phyloP scores from a whole-genome alignment of 768 basidiomycete genomes.

The Suillus luteus region DNA sequence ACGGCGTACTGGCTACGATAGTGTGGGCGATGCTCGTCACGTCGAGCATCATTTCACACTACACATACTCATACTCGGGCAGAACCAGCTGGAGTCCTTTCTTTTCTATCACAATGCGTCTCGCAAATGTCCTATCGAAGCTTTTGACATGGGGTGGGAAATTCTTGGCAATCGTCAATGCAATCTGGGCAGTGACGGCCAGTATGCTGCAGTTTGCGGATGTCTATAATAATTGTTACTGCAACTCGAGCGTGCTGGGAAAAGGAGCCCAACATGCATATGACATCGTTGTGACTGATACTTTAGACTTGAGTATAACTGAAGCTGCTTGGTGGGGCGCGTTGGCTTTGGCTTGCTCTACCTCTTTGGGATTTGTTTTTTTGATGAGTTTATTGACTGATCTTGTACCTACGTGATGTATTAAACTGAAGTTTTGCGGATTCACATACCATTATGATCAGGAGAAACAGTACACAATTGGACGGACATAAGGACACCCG shows the following conservation, averaged over 20 bases:
- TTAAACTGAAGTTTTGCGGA: not conserved
- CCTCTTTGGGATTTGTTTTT: not conserved
- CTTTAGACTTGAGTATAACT: slow-evolving; percentile 28
- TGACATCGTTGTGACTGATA: slow-evolving; percentile 24
- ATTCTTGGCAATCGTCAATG: slow-evolving; percentile 23
- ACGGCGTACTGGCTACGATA: slow-evolving; percentile 29
- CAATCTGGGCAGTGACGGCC: slow-evolving; percentile 20
- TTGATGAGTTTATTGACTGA: not conserved
- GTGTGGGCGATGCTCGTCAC: slow-evolving; percentile 34
- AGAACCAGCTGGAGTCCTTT: not conserved
- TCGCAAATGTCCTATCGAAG: slow-evolving; percentile 12
- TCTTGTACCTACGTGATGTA: not conserved
- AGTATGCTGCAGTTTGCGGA: slow-evolving; percentile 29
- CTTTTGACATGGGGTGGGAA: slow-evolving; percentile 22
- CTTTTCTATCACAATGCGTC: not conserved
- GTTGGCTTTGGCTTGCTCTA: slow-evolving; percentile 24
- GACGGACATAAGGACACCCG: too few relatives aligned
- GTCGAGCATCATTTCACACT: slow-evolving; percentile 30
- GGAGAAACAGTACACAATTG: too few relatives aligned
- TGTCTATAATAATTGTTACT: slow-evolving; percentile 27
- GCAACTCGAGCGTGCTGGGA: slow-evolving; percentile 25
- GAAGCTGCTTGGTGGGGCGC: slow-evolving; percentile 41
- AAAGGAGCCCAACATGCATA: slow-evolving; percentile 23
- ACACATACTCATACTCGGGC: slow-evolving; percentile 6
- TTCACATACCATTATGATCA: too few relatives aligned